Evolutionary conservation across 306 rosid species (phyloP).

Genomic region (Medicago ruthenica): DNA sequence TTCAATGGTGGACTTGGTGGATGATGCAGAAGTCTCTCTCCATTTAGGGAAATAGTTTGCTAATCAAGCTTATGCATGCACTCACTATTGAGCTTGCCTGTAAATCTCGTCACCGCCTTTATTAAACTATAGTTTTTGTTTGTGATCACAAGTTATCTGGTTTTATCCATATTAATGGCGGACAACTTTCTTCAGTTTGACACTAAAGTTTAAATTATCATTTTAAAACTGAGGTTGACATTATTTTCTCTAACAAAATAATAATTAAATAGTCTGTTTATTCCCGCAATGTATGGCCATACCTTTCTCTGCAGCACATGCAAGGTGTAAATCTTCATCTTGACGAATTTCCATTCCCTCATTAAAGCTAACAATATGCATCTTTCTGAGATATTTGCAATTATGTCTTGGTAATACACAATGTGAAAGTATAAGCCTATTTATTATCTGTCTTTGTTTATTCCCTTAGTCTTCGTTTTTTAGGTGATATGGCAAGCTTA

Average conservation of each 20-base stretch:
- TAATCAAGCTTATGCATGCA: slow-evolving; percentile 17
- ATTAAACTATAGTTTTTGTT: slow-evolving; percentile 2
- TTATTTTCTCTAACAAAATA: slow-evolving; percentile 13
- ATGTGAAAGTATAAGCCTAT: slow-evolving; percentile 2
- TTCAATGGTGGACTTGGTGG: slow-evolving; percentile 26
- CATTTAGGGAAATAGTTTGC: neutral
- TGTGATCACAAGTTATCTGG: slow-evolving; percentile 31
- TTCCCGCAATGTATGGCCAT: neutral
- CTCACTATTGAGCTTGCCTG: slow-evolving; percentile 28
- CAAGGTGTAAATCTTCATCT: slow-evolving; percentile 12
- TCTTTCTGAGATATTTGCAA: slow-evolving; percentile 17
- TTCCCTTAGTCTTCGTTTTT: slow-evolving; percentile 5
- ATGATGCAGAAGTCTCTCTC: slow-evolving; percentile 25
- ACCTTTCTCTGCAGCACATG: neutral
- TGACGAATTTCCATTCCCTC: slow-evolving; percentile 24
- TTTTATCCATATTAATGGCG: slow-evolving; percentile 13
- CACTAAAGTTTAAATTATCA: slow-evolving; percentile 25
- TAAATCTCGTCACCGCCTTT: slow-evolving; percentile 11
- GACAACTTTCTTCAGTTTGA: slow-evolving; percentile 38
- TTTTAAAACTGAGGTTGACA: neutral
- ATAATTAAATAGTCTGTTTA: neutral
- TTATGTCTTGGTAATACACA: slow-evolving; percentile 25
- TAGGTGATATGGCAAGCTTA: slow-evolving; percentile 20
- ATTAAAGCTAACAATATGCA: slow-evolving; percentile 10
- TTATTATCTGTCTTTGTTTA: slow-evolving; percentile 31